Conservation (phyloP, 768 basidiomycete genomes). For the Plicaturopsis crispa region DNA sequence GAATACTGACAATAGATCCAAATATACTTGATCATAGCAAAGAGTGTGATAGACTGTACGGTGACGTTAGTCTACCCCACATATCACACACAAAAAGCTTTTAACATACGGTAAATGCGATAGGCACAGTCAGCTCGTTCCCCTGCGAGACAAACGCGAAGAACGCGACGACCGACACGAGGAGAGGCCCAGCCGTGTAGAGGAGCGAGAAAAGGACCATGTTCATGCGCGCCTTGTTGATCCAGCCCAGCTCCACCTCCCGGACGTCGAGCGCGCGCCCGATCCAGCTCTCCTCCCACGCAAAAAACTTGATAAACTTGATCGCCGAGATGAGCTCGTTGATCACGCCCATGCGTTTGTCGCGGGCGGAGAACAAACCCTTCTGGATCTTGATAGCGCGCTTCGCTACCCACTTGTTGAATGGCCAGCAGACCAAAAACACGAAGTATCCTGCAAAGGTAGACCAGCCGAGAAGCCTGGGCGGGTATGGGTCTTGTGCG, state of each 20-base stretch:
- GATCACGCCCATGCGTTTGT: conserved; percentile 35
- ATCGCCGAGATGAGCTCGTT: conserved; percentile 31
- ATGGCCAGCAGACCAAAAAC: conserved; percentile 28
- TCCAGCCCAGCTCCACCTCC: conserved; percentile 2
- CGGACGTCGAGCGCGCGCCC: conserved; percentile 20
- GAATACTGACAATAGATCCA: not conserved
- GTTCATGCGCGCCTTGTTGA: conserved; percentile 55
- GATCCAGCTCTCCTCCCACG: conserved; percentile 38
- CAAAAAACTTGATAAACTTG: conserved; percentile 36
- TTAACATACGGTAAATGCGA: conserved; percentile 71
- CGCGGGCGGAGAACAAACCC: conserved; percentile 23
- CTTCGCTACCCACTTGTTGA: conserved; percentile 32
- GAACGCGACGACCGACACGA: conserved; percentile 79
- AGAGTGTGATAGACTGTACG: conserved; percentile 64
- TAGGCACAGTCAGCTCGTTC: conserved; percentile 65
- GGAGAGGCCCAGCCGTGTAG: conserved; percentile 71
- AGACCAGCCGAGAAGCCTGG: conserved; percentile 34
- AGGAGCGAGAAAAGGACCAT: conserved; percentile 61
- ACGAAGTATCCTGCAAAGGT: conserved; percentile 39
- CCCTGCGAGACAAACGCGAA: conserved; percentile 64
- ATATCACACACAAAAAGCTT: not conserved
- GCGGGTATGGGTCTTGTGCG: not conserved
- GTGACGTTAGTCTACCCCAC: not conserved
- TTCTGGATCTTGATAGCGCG: conserved; percentile 30
- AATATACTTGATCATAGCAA: conserved; percentile 73